Evolutionary conservation across 805 yeast species (phyloP).

Genomic region (Myxozyma geophila): DNA sequence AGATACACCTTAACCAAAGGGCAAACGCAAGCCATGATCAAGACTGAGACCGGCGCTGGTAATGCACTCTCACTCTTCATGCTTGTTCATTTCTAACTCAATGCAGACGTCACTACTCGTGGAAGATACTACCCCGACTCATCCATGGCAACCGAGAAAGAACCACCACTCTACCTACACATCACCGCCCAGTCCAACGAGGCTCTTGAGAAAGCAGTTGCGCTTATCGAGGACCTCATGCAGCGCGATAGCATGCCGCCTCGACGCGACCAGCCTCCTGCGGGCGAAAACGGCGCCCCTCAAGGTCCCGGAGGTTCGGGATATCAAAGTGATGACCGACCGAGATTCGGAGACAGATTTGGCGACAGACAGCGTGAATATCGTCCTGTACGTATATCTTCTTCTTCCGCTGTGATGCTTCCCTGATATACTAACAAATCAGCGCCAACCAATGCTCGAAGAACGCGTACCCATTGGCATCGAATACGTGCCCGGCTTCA

Average conservation of each 20-base stretch:
- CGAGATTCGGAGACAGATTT: background rate
- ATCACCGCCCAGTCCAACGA: constrained; percentile 66
- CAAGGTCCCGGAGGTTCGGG: constrained; percentile 1
- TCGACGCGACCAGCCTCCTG: constrained; percentile 11
- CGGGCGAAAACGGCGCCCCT: background rate
- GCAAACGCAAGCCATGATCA: constrained; percentile 43
- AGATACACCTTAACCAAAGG: constrained; percentile 46
- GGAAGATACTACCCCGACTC: constrained; percentile 47
- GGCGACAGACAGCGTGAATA: constrained; percentile 11
- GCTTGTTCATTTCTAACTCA: background rate
- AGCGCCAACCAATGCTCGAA: constrained; percentile 36
- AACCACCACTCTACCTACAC: constrained; percentile 44
- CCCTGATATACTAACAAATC: background rate
- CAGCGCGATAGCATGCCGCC: constrained; percentile 38
- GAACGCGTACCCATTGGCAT: constrained; percentile 38
- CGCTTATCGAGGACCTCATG: constrained; percentile 63
- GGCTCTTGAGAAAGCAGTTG: constrained; percentile 60
- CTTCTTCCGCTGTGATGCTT: too few species aligned
- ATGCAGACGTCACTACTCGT: constrained; percentile 41
- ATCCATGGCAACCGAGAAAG: constrained; percentile 41
- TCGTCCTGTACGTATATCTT: constrained; percentile 17
- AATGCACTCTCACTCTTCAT: background rate
- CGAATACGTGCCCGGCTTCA: constrained; percentile 39
- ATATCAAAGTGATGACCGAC: background rate
- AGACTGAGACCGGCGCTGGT: constrained; percentile 42